A percentile compares a stretch with the other conserved stretches of the same genome.
Conservation (phyloP, 305 asterid species). For the Fraxinus dipetala region DNA sequence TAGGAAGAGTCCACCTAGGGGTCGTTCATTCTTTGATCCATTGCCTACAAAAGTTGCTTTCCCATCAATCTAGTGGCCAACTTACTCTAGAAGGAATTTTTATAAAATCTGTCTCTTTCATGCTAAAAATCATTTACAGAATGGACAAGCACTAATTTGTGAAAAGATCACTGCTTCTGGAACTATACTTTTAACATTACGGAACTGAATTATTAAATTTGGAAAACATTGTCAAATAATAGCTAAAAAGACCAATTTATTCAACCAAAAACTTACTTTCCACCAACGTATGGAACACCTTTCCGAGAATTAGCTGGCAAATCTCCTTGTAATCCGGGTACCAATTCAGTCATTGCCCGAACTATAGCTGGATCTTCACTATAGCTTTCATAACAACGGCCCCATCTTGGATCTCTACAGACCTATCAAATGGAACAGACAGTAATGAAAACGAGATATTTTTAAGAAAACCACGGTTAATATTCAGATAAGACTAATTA, state of each 20-base stretch:
- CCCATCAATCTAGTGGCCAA: background rate
- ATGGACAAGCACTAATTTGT: background rate
- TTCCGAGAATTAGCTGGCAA: slow-evolving; percentile 26
- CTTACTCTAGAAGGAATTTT: background rate
- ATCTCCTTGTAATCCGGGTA: slow-evolving; percentile 50
- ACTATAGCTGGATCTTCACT: slow-evolving; percentile 43
- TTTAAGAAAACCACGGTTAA: background rate
- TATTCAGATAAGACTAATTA: slow-evolving; percentile 9
- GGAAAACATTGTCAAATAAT: background rate
- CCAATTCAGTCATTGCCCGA: slow-evolving; percentile 41
- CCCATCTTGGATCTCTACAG: slow-evolving; percentile 61
- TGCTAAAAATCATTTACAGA: background rate
- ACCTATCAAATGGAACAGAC: slow-evolving; percentile 26
- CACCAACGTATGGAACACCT: slow-evolving; percentile 41
- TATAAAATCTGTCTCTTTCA: background rate
- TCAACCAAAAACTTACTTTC: slow-evolving; percentile 34
- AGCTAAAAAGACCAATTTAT: background rate
- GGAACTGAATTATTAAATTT: background rate
- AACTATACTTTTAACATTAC: background rate
- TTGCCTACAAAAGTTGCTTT: background rate
- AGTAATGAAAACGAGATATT: background rate
- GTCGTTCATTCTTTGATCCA: background rate
- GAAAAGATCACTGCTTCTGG: background rate
- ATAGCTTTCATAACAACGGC: slow-evolving; percentile 51
- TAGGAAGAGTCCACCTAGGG: background rate